Evolutionary conservation across 169 alveolate genomes (phyloP).

Genomic region (Eimeria tenella): DNA sequence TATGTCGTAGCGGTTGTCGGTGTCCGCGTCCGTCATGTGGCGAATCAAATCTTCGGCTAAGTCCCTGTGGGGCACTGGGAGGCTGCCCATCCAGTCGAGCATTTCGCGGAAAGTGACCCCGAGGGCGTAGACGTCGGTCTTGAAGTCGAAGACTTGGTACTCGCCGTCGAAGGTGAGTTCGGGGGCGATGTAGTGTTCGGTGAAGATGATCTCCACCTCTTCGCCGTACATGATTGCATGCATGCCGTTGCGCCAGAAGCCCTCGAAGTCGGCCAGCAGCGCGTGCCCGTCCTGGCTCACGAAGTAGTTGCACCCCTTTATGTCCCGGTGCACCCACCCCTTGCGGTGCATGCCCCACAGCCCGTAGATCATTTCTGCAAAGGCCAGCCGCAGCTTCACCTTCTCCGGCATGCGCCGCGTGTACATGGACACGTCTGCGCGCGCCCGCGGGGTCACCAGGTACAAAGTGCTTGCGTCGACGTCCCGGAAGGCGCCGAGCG

Average conservation of each 20-base stretch:
- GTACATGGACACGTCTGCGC: slow-evolving; percentile 67
- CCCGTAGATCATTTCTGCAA: slow-evolving; percentile 74
- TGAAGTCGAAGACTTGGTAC: slow-evolving; percentile 50
- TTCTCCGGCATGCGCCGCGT: slow-evolving; percentile 47
- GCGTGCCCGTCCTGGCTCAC: slow-evolving; percentile 75
- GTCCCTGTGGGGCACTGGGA: slow-evolving; percentile 21
- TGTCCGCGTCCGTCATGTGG: slow-evolving; percentile 43
- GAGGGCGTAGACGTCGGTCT: slow-evolving; percentile 67
- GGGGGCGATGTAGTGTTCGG: slow-evolving; percentile 69
- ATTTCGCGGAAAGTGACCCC: slow-evolving; percentile 60
- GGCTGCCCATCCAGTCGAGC: slow-evolving; percentile 18
- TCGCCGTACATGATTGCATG: slow-evolving; percentile 57
- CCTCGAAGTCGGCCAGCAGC: slow-evolving; percentile 76
- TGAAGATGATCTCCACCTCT: slow-evolving; percentile 47
- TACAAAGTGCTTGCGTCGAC: slow-evolving; percentile 25
- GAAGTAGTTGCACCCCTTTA: slow-evolving; percentile 72
- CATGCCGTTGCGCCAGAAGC: slow-evolving; percentile 70
- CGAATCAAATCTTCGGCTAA: slow-evolving; percentile 13
- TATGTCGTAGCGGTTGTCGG: slow-evolving; percentile 44
- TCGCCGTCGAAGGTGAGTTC: slow-evolving; percentile 51
- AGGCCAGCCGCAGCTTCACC: slow-evolving; percentile 50
- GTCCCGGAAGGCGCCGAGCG: slow-evolving; percentile 70
- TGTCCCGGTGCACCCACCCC: slow-evolving; percentile 77
- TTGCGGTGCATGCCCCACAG: slow-evolving; percentile 56
- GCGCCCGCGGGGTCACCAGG: slow-evolving; percentile 67